A percentile compares a stretch with the other conserved stretches of the same genome.
Evolutionary conservation across 176 grass and related monocot genomes (phyloP).

Genomic region (Triticum urartu): DNA sequence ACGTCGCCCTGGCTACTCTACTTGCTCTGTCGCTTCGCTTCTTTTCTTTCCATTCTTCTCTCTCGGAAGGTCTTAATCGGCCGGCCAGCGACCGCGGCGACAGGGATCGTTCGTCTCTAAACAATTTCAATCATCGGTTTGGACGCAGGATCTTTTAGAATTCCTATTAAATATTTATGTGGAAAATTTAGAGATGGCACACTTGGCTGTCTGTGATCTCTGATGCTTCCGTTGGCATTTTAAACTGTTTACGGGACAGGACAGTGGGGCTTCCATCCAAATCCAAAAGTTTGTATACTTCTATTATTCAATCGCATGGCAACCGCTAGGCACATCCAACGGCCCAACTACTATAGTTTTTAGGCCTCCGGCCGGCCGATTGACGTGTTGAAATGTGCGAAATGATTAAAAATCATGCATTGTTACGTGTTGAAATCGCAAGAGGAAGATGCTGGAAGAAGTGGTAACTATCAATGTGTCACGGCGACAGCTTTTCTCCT

Average conservation of each 20-base stretch:
- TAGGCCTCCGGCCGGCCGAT: background rate
- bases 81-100: background rate
- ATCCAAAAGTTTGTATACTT: too few species aligned
- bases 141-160: background rate
- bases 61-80: background rate
- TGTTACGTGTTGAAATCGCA: background rate
- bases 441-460: background rate
- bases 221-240: too few species aligned
- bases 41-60: background rate
- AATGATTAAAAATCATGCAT: background rate
- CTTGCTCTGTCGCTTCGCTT: background rate
- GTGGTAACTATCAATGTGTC: background rate
- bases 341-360: background rate
- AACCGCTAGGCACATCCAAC: background rate
- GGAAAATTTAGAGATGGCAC: too few species aligned
- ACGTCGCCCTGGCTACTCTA: constrained; percentile 13
- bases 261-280: too few species aligned
- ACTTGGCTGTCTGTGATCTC: too few species aligned
- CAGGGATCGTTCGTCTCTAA: constrained; percentile 16
- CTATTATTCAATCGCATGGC: background rate
- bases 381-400: background rate
- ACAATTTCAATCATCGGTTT: background rate
- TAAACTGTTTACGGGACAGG: too few species aligned
- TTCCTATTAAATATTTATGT: too few species aligned
- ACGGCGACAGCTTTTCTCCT: background rate